Evolutionary conservation across 2,329 filamentous ascomycete genomes (phyloP).

Genomic region (Lachnellula occidentalis): DNA sequence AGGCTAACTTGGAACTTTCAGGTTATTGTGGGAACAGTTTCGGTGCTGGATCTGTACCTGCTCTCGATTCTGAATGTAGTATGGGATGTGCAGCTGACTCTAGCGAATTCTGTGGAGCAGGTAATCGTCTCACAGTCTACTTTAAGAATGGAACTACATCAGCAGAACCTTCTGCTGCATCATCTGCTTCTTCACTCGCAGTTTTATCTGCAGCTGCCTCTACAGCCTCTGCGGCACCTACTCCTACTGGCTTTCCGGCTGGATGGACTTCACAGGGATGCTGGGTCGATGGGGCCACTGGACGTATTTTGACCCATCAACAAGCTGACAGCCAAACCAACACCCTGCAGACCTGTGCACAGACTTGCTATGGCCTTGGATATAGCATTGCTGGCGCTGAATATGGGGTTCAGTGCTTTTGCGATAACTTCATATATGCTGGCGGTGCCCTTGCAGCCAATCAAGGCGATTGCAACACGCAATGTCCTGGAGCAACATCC

Average conservation of each 20-base stretch:
- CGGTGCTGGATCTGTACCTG: conserved; percentile 15
- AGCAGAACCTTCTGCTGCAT: background rate
- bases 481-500: conserved; percentile 21
- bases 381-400: conserved; percentile 32
- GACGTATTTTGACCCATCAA: conserved; percentile 20
- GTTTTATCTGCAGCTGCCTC: conserved; percentile 6
- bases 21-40: conserved; percentile 26
- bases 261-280: conserved; percentile 26
- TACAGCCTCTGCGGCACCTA: conserved; percentile 6
- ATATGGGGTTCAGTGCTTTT: conserved; percentile 30
- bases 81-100: conserved; percentile 28
- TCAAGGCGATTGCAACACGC: conserved; percentile 33
- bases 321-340: conserved; percentile 17
- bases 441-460: conserved; percentile 19
- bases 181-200: background rate
- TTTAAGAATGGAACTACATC: conserved; percentile 6
- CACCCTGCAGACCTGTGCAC: conserved; percentile 20
- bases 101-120: conserved; percentile 31
- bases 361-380: conserved; percentile 31
- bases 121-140: conserved; percentile 20
- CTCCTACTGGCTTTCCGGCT: conserved; percentile 17
- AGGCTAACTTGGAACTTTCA: background rate
- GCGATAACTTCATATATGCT: conserved; percentile 26
- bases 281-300: conserved; percentile 22
- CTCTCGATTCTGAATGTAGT: conserved; percentile 19